Conservation (phyloP, 345 rosid species). For the Hypericum perforatum region DNA sequence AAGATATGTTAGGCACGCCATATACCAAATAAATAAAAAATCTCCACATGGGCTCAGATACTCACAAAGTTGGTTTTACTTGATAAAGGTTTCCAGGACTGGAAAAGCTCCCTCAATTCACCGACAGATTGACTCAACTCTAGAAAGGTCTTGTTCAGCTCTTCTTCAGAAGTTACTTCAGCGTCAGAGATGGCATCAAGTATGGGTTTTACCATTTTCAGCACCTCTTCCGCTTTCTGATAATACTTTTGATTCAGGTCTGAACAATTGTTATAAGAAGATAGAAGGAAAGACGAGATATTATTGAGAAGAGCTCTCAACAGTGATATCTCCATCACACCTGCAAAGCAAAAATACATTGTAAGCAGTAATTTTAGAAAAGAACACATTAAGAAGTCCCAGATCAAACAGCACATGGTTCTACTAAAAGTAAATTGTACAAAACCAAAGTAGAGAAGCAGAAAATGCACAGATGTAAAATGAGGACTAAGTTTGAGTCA, state of each 20-base stretch:
- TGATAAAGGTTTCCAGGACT: constrained; percentile 59
- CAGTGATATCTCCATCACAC: constrained; percentile 66
- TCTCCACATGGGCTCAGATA: constrained; percentile 1
- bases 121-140: constrained; percentile 61
- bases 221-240: constrained; percentile 62
- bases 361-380: neutral
- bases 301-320: constrained; percentile 53
- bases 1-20: neutral
- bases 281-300: constrained; percentile 49
- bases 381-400: neutral
- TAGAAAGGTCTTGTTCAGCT: constrained; percentile 42
- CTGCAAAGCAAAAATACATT: constrained; percentile 23
- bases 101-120: constrained; percentile 55
- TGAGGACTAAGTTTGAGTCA: too few species aligned
- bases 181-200: constrained; percentile 48
- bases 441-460: neutral
- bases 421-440: neutral
- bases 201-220: constrained; percentile 68
- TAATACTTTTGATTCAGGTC: constrained; percentile 63
- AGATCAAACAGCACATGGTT: neutral
- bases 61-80: constrained; percentile 90
- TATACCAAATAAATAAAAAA: neutral
- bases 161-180: constrained; percentile 49
- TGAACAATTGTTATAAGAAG: constrained; percentile 46
- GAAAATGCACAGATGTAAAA: too few species aligned